A percentile compares a stretch with the other conserved stretches of the same genome.
Conservation (phyloP, 1,284 basidiomycete genomes). For the Meripilus lineatus region DNA sequence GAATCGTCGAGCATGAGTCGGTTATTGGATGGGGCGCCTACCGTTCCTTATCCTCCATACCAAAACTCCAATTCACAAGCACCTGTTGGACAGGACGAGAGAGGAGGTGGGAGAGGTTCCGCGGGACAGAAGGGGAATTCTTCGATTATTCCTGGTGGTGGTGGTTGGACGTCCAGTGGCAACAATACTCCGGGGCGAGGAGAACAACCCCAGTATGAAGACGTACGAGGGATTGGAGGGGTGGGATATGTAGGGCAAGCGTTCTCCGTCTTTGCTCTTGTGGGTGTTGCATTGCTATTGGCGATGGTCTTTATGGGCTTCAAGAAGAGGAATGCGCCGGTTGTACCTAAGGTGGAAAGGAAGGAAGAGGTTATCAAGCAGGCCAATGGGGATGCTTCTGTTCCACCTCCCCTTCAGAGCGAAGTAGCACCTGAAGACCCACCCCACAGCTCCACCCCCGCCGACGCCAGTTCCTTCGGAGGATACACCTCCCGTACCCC, state of each 20-base stretch:
- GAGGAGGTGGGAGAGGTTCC: background rate
- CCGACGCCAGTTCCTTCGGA: background rate
- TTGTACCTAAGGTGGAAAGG: no score
- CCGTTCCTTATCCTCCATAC: constrained; percentile 16
- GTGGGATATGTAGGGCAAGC: constrained; percentile 9
- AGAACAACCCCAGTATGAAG: no score
- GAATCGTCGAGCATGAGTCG: constrained; percentile 33
- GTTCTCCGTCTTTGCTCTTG: constrained; percentile 8
- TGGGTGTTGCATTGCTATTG: background rate
- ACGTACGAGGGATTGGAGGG: no score
- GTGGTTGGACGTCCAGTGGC: background rate
- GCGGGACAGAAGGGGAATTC: constrained; percentile 2
- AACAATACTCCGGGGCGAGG: no score
- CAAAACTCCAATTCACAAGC: background rate
- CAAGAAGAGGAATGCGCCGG: no score
- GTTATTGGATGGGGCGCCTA: constrained; percentile 31
- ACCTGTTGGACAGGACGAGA: background rate
- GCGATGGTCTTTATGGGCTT: background rate
- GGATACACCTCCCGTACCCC: background rate
- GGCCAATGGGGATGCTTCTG: background rate
- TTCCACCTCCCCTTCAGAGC: background rate
- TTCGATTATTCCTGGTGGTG: constrained; percentile 2
- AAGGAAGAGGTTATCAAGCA: no score
- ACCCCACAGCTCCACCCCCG: background rate
- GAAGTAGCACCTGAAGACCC: no score